phyloP scores from a whole-genome alignment of 2,329 filamentous ascomycete species.

The Cryphonectria japonica region DNA sequence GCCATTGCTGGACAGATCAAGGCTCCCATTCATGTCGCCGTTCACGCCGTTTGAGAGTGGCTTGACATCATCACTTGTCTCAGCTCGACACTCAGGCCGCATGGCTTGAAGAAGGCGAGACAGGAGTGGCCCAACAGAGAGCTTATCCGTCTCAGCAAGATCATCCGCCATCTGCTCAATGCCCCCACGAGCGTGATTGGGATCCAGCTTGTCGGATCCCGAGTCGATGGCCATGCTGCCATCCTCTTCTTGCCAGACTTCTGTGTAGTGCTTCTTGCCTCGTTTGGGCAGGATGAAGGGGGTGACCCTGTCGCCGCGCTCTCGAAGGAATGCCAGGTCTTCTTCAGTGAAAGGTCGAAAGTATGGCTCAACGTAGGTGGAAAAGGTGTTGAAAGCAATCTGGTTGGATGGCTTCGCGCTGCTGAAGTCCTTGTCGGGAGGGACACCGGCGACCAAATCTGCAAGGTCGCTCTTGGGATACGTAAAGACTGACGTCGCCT shows the following conservation, averaged over 20 bases:
- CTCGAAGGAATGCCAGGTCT: slow-evolving; percentile 88
- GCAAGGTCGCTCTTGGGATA: slow-evolving; percentile 82
- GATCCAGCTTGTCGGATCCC: slow-evolving; percentile 68
- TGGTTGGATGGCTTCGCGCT: slow-evolving; percentile 92
- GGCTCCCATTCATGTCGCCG: slow-evolving; percentile 45
- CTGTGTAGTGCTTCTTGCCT: slow-evolving; percentile 82
- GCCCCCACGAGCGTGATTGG: slow-evolving; percentile 81
- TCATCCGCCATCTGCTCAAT: slow-evolving; percentile 89
- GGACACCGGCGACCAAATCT: slow-evolving; percentile 84
- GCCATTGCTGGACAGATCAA: slow-evolving; percentile 58
- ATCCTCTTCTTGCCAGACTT: slow-evolving; percentile 94
- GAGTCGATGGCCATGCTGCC: slow-evolving; percentile 75
- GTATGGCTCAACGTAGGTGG: slow-evolving; percentile 89
- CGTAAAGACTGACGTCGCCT: slow-evolving; percentile 83
- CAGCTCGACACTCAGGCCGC: slow-evolving; percentile 70
- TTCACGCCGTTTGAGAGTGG: slow-evolving; percentile 55
- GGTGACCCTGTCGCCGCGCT: slow-evolving; percentile 80
- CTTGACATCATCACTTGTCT: slow-evolving; percentile 56
- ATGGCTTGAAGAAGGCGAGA: slow-evolving; percentile 80
- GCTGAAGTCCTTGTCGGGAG: slow-evolving; percentile 94
- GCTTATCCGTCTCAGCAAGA: slow-evolving; percentile 82
- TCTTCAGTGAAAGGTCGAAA: slow-evolving; percentile 90
- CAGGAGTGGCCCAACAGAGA: slow-evolving; percentile 87
- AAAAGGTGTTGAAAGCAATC: slow-evolving; percentile 91
- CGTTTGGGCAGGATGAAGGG: slow-evolving; percentile 87